Base-by-base conservation (phyloP, 805 yeast genomes). In the Candida xyloterini region DNA sequence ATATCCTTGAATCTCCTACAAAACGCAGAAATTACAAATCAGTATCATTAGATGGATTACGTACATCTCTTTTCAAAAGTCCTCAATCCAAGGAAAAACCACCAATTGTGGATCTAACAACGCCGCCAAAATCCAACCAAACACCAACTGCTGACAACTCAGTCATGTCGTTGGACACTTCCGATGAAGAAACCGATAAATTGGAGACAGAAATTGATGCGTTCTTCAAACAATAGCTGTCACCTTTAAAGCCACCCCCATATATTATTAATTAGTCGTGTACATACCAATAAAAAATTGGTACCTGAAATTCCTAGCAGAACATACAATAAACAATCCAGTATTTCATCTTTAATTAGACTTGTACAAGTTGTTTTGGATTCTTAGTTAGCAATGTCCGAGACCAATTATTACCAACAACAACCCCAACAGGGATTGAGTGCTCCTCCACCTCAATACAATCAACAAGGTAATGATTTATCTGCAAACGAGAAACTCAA, bases 401-500 rank as follows among this genome's bases (percentile, higher is more conserved):
- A 38, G 15, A 2, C 41, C 11, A 34, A 44, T 22, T 44, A 44
- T 18, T 44, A 44, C 27, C 33, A 35, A 21, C 48, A 40, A 21
- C 45, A 44, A n/a, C 41, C 45, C 10, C 44, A 38, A 24, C 48
- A 35, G 20, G 42, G 30, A 2, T 22, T 30, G 9, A 30, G 27
- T 28, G 38, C 27, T 8, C 35, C 40, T 8, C 47, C 47, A n/a
- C 46, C 51, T n/a, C 27, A 30, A 15, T 47, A 47, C 18, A 18
- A 16, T 15, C 51, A 46, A 30, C 41, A 43, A 18, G 44, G 44
- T 7, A 29, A 38, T 15, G 38, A 42, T 14, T 16, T 32, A n/a
- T 30, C 46, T 18, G 41, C 44, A 11, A 38, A 30, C 15, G 51
- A 47, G 32, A 47, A 47, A 26, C 21, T 47, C 14, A 40, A 41